Evolutionary conservation across 2,329 filamentous ascomycete species (phyloP).

Genomic region (Corniculantispora saksenae): DNA sequence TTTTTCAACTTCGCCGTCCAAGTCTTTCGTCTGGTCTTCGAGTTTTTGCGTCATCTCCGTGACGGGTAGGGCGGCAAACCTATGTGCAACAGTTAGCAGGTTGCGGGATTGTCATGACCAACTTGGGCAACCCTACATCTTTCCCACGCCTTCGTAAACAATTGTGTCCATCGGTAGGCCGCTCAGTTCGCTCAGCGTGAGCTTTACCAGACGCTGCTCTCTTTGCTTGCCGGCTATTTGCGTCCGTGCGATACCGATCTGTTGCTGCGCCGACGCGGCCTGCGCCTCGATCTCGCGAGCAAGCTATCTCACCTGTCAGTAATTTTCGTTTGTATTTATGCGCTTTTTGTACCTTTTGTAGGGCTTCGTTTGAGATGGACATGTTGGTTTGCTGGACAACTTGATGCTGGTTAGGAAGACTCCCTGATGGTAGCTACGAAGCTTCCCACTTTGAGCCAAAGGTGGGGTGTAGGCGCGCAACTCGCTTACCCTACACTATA

Average conservation of each 20-base stretch:
- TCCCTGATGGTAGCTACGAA: not conserved
- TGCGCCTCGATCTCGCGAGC: constrained; percentile 93
- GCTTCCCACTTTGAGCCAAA: not conserved
- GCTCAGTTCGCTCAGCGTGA: constrained; percentile 83
- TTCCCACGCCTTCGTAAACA: constrained; percentile 93
- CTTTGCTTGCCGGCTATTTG: constrained; percentile 85
- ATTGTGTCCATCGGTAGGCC: constrained; percentile 72
- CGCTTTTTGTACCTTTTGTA: constrained; percentile 73
- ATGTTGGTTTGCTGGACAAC: constrained; percentile 51
- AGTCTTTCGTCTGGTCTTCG: constrained; percentile 68
- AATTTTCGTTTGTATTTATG: constrained; percentile 18
- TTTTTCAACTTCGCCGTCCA: constrained; percentile 76
- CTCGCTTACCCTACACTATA: too few relatives aligned
- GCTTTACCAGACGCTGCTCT: constrained; percentile 82
- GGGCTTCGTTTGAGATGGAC: constrained; percentile 90
- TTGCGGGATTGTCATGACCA: not conserved
- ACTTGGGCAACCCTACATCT: constrained; percentile 68
- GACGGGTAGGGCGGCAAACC: constrained; percentile 83
- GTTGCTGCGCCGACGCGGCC: constrained; percentile 84
- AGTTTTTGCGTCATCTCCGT: constrained; percentile 75
- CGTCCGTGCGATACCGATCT: constrained; percentile 81
- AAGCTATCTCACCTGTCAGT: constrained; percentile 55
- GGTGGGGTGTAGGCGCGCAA: not conserved
- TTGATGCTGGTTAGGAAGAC: not conserved
- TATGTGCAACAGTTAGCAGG: constrained; percentile 38